phyloP scores from a whole-genome alignment of 805 yeast species.

The Nakazawaea siamensis region DNA sequence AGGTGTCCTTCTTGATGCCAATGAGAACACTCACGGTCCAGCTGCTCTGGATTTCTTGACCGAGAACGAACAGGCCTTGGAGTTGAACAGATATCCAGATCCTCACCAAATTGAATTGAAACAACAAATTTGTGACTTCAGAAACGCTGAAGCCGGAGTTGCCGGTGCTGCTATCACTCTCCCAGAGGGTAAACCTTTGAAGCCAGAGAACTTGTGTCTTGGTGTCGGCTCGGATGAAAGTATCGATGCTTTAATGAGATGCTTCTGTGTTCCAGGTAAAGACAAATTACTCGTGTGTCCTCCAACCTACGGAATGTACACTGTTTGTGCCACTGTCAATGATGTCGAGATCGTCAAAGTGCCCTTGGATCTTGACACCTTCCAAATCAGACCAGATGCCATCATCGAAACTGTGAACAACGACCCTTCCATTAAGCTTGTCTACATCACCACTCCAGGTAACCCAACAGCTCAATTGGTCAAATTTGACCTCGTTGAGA shows the following conservation, averaged over 20 bases:
- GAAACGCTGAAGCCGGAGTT: conserved; percentile 43
- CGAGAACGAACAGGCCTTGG: conserved; percentile 36
- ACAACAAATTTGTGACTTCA: conserved; percentile 56
- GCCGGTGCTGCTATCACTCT: conserved; percentile 17
- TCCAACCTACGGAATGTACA: conserved; percentile 97
- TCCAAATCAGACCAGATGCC: conserved; percentile 51
- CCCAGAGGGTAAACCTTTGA: conserved; percentile 23
- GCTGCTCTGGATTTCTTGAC: conserved; percentile 42
- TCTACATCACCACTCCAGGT: conserved; percentile 91
- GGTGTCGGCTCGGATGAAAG: conserved; percentile 98
- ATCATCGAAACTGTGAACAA: conserved; percentile 41
- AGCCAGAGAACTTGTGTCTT: conserved; percentile 68
- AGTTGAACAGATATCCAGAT: conserved; percentile 90
- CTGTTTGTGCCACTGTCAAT: conserved; percentile 83
- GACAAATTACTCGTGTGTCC: conserved; percentile 85
- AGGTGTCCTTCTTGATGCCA: conserved; percentile 89
- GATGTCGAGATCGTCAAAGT: conserved; percentile 75
- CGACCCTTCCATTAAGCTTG: conserved; percentile 62
- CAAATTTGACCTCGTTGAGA: conserved; percentile 36
- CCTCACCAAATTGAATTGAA: conserved; percentile 86
- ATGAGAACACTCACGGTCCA: conserved; percentile 93
- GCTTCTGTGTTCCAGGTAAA: conserved; percentile 72
- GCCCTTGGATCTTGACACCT: conserved; percentile 60
- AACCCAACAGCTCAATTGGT: conserved; percentile 83
- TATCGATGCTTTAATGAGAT: conserved; percentile 81